Evolutionary conservation across 2,329 filamentous ascomycete genomes (phyloP), one percentile per base, ranked within the genome.

Genomic region (Westerdykella aurantiaca): DNA sequence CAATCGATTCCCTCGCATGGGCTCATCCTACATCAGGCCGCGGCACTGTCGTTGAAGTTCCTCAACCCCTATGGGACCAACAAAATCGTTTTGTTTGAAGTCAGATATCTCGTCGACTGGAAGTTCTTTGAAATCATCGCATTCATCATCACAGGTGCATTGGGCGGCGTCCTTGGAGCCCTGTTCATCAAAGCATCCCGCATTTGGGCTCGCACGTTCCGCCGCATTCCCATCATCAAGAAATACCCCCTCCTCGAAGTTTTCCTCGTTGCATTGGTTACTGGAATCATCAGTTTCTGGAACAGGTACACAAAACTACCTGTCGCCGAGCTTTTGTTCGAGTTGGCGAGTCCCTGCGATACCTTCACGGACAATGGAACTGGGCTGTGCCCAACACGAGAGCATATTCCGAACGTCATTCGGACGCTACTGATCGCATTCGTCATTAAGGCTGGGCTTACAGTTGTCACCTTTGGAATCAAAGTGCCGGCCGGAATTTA

Each of bases 401-500:
- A 87, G 25, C 82, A 89, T 12, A 96, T 97, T n/a, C 82, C 87
- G 0, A 73, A 77, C 0, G 83, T 94, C 4, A 76, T 97, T 13
- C 63, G 75, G 22, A 85, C 82, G 44, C 74, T 98, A 0, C 71
- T 85, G 11, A 68, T 83, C 14, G 91, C 91, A 0, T 93, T 97
- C 52, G 69, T 96, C 21, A 85, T 97, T 71, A 98, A 98, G 64
- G 86, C 88, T 0, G 74, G 91, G 37, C 70, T 98, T 34, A 97
- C 93, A 0, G 83, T 85, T 37, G 83, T 96, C 52, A 95, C 91
- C 0, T 97, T 97, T 68, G 91, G 91, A 21, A 90, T 96, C 61
- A 97, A 97, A 75, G 83, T 97, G 0, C 93, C 93, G 9, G 89
- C 91, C 1, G 93, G 93, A 50, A 96, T 98, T 55, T 98, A 98